Evolutionary conservation across 2,329 filamentous ascomycete genomes (phyloP), one percentile per base, ranked within the genome.

Genomic region (Chalaropsis thielavioides): DNA sequence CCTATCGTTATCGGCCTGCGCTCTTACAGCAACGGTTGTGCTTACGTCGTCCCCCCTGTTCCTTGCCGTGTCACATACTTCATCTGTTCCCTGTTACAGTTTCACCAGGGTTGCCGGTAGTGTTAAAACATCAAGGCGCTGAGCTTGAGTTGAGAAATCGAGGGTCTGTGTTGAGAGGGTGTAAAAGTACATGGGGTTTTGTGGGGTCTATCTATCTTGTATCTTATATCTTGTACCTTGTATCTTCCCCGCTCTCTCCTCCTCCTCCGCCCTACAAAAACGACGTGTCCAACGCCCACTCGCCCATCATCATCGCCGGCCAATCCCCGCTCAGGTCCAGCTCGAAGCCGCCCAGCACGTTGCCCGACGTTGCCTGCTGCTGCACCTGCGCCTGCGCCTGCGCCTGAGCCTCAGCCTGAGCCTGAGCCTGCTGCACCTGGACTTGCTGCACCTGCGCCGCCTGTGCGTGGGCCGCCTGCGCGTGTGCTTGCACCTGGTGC

Each of bases 301-400:
- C 65, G n/a, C 65, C 65, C 65, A 66, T 66, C 43, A 66, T 64
- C 61, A 66, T 66, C 13, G 62, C 41, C 19, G 65, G 61, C 65
- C 65, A 66, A 43, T 66, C 65, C 1, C 41, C 63, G 19, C 44
- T 64, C 7, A 66, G 44, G 27, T 66, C 65, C n/a, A 66, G 46
- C 35, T 63, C 65, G 24, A 63, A 66, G 2, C 27, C 56, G 3
- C 43, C 41, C 22, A 64, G 24, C 4, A 60, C 62, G 19, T 44
- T 62, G 22, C 46, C 51, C 15, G 44, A 41, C 27, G 51, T 40
- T 6, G 46, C 11, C 5, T 56, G 62, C 40, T 38, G 35, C 17
- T 51, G 40, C 35, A 61, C 56, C 19, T 64, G 54, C 31, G 40
- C 27, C 54, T 61, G 59, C 13, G n/a, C 19, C 3, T 31, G 46